Base-by-base conservation (phyloP, 768 basidiomycete species). In the Termitomyces sp. region DNA sequence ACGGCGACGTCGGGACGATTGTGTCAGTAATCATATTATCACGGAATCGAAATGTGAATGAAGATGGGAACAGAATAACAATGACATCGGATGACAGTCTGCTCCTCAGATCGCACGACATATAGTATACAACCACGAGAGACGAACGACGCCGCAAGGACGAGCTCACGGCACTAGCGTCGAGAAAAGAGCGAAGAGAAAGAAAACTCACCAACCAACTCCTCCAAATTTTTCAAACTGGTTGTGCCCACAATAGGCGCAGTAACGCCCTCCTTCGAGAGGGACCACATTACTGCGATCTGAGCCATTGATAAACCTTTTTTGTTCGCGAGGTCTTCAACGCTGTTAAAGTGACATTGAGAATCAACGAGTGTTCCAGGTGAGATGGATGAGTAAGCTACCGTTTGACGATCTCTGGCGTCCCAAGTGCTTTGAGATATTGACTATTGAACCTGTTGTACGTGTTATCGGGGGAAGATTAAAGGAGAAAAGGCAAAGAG, bases 221-320 rank as follows among this genome's bases (percentile, higher is more conserved):
- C 83, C 22, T 74, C 62, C 26, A 85, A 65, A 53, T 83, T 80
- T 28, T 79, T 70, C 5, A 78, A 57, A 30, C 75, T 80, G 1
- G 79, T 81, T 0, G 77, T 73, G 0, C 83, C 84, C 34, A 85
- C 74, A 60, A 86, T 82, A 0, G 84, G 84, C 1, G 82, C 83
- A 0, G 81, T 70, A 5, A 85, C 76, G 26, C 68, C 76, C 71
- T 74, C 68, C 58, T 75, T 75, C 3, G 72, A 62, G 50, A 80
- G 58, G 3, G 71, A 66, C 83, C 83, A 85, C 12, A 81, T 79
- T 24, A 82, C 58, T 3, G 80, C 71, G 7, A 83, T 67, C 57
- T 82, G 80, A 0, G 82, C 80, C 85, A 87, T 87, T 30, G 70
- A 75, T 6, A 74, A 66, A 4, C 73, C 73, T 43, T 74, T 75